Evolutionary conservation across 495 filamentous ascomycete species (phyloP), one percentile per base, ranked within the genome.

Genomic region (Penicillium diatomitis): DNA sequence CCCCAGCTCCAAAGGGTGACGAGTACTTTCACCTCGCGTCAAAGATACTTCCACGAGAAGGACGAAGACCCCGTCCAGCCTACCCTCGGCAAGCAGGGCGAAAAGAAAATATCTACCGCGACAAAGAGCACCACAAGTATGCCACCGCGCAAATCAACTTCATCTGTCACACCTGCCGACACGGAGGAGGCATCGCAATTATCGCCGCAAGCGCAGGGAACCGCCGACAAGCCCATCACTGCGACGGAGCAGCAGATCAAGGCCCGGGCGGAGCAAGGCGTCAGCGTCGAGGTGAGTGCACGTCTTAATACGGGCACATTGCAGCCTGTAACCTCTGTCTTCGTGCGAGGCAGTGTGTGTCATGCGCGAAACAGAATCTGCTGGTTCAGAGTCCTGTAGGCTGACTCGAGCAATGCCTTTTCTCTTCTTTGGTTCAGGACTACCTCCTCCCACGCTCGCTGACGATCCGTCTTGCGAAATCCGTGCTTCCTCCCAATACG

Each of bases 401-500:
- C 6, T 28, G 42, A 41, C 29, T 44, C 52, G 44, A 54, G 12
- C 12, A 7, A n/a, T 6, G 8, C 9, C 32, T 29, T 29, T 9
- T 31, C 31, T 8, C 8, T 44, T 10, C 9, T n/a, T 3, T 48
- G n/a, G n/a, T 41, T 50, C 46, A 96, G 90, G 92, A 98, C 62
- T 83, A 95, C 48, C 86, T 79, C 36, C 83, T 98, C 12, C 92
- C 92, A 2, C 91, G 89, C 62, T 90, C 89, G n/a, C 86, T 96
- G 64, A 88, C 95, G 37, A 86, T 87, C 41, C 82, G 92, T 27
- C 80, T 98, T 5, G 92, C 91, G 3, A 97, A 97, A 75, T 85
- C 88, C 48, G 89, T 95, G n/a, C 77, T 98, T n/a, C 92, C 92
- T 0, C 80, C 90, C 5, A 95, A 96, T 61, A 96, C 92, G 2